These are phyloP conservation scores for Pyrenophora tritici-repentis DNA, from an alignment of 2,329 filamentous ascomycete species.

Conservation along the genomic window DNA sequence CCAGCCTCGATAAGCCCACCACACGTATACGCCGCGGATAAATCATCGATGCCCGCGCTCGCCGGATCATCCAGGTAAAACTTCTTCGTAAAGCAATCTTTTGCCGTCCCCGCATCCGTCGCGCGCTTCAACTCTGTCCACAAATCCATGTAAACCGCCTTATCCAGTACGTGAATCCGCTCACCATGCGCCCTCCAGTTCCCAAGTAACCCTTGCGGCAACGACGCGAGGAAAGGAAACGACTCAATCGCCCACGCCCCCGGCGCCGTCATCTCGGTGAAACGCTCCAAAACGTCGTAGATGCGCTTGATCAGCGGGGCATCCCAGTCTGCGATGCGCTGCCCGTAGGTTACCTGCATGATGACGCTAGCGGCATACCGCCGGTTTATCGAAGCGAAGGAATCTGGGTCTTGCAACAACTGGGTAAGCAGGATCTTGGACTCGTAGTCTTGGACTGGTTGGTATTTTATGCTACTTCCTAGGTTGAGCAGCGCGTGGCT, in stretches of 20 bases:
- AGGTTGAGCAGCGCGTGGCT: slow-evolving; percentile 41
- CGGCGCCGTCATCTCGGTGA: slow-evolving; percentile 39
- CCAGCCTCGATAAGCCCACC: slow-evolving; percentile 44
- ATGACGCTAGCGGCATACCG: slow-evolving; percentile 42
- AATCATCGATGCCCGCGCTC: slow-evolving; percentile 42
- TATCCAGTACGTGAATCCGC: slow-evolving; percentile 37
- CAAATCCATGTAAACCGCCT: slow-evolving; percentile 39
- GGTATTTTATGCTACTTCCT: slow-evolving; percentile 43
- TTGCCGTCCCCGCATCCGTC: slow-evolving; percentile 35
- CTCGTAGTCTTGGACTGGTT: slow-evolving; percentile 54
- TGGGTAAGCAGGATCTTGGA: slow-evolving; percentile 53
- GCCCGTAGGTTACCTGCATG: slow-evolving; percentile 44
- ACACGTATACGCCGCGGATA: slow-evolving; percentile 42
- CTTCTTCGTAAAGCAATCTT: slow-evolving; percentile 42
- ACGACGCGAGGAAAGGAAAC: slow-evolving; percentile 36
- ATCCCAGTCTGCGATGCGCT: slow-evolving; percentile 41
- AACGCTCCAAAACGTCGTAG: slow-evolving; percentile 38
- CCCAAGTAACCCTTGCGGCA: slow-evolving; percentile 39
- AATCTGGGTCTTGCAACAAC: slow-evolving; percentile 44
- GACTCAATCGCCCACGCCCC: slow-evolving; percentile 36
- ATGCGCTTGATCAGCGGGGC: slow-evolving; percentile 41
- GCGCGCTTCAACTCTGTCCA: slow-evolving; percentile 41
- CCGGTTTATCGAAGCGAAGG: slow-evolving; percentile 40
- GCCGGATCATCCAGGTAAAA: slow-evolving; percentile 42
- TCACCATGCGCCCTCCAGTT: slow-evolving; percentile 37